Evolutionary conservation across 2,329 filamentous ascomycete genomes (phyloP).

Genomic region (Cladosporium halotolerans): DNA sequence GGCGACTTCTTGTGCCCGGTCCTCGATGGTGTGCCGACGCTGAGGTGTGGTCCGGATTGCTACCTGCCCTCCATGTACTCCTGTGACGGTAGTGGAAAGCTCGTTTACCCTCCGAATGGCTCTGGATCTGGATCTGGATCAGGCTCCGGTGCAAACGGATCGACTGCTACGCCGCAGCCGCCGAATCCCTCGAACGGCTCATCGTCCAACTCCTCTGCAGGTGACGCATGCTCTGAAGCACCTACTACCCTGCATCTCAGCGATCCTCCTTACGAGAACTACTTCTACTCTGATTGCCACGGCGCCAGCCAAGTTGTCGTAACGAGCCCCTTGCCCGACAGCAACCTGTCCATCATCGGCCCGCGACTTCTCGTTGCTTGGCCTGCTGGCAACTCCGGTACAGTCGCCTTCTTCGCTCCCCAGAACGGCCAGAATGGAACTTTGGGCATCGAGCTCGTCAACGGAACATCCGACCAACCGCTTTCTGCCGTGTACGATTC

Average conservation of each 20-base stretch:
- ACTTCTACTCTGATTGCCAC: slow-evolving; percentile 60
- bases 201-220: slow-evolving; percentile 9
- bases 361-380: slow-evolving; percentile 54
- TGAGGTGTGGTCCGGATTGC: slow-evolving; percentile 33
- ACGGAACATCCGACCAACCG: slow-evolving; percentile 42
- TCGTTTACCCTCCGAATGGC: slow-evolving; percentile 24
- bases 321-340: slow-evolving; percentile 50
- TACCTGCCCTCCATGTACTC: slow-evolving; percentile 30
- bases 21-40: slow-evolving; percentile 27
- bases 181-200: not conserved
- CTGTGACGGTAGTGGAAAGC: slow-evolving; percentile 19
- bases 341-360: slow-evolving; percentile 49
- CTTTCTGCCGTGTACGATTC: slow-evolving; percentile 43
- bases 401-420: slow-evolving; percentile 52
- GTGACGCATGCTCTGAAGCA: slow-evolving; percentile 18
- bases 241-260: slow-evolving; percentile 41
- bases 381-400: slow-evolving; percentile 60
- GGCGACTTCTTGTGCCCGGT: slow-evolving; percentile 34
- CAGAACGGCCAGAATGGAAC: slow-evolving; percentile 48
- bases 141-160: not conserved
- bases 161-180: not conserved
- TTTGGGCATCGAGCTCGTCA: slow-evolving; percentile 48
- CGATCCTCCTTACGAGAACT: slow-evolving; percentile 57
- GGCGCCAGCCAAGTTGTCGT: slow-evolving; percentile 54
- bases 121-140: not conserved